Evolutionary conservation across 768 basidiomycete genomes (phyloP).

Genomic region (Lepiota brunneoincarnata): DNA sequence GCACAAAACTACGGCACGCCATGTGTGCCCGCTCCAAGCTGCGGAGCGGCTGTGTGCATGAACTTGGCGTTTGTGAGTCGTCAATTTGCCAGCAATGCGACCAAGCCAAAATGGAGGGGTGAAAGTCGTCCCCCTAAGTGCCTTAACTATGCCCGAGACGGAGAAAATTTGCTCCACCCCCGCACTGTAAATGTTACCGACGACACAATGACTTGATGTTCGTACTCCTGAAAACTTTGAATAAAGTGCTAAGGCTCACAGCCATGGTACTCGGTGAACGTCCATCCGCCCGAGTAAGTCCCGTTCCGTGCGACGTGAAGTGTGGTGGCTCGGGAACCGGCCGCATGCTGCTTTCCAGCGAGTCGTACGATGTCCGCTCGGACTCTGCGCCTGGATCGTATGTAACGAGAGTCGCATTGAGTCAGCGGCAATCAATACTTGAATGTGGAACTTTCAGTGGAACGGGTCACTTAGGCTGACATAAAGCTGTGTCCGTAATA

Average conservation of each 20-base stretch:
- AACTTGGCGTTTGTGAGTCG: too few relatives aligned
- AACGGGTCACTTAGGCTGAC: too few relatives aligned
- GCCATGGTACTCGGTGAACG: neutral
- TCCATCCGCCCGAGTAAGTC: neutral
- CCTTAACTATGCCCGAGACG: too few relatives aligned
- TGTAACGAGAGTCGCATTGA: constrained; percentile 1
- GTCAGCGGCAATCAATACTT: neutral
- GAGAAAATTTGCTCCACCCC: neutral
- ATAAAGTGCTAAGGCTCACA: neutral
- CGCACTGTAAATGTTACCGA: too few relatives aligned
- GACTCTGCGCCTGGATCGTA: neutral
- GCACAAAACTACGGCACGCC: neutral
- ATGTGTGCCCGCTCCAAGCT: neutral
- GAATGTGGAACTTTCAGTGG: too few relatives aligned
- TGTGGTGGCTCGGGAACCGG: constrained; percentile 11
- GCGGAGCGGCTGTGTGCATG: neutral
- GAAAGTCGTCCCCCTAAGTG: too few relatives aligned
- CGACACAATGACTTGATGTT: neutral
- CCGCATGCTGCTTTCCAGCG: neutral
- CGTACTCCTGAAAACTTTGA: neutral
- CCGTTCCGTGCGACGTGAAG: neutral
- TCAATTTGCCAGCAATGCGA: too few relatives aligned
- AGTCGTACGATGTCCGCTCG: neutral
- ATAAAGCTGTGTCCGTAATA: too few relatives aligned
- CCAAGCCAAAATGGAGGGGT: too few relatives aligned